Conservation (phyloP, 345 rosid species). For the Barbarea vulgaris region DNA sequence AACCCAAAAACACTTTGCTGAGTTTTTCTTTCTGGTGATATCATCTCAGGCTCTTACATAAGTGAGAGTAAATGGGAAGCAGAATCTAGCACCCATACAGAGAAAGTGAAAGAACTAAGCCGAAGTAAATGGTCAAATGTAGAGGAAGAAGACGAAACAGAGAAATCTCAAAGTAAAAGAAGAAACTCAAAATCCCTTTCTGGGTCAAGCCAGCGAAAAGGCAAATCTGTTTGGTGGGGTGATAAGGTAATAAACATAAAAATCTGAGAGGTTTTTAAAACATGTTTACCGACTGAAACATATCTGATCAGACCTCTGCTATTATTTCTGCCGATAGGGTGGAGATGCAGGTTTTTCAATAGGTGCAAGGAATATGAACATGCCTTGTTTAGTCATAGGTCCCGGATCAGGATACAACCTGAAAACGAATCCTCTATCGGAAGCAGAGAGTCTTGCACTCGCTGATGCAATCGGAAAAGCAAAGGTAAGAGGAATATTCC, state of each 20-base stretch:
- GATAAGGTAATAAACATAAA: slow-evolving; percentile 64
- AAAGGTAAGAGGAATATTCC: slow-evolving; percentile 61
- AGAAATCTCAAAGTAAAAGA: slow-evolving; percentile 42
- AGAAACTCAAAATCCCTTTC: slow-evolving; percentile 52
- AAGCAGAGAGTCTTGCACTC: slow-evolving; percentile 43
- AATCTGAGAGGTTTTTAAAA: background rate
- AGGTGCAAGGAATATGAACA: slow-evolving; percentile 63
- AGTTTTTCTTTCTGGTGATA: slow-evolving; percentile 1
- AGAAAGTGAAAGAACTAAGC: slow-evolving; percentile 63
- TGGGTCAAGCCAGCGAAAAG: slow-evolving; percentile 53
- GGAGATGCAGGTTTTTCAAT: slow-evolving; percentile 79
- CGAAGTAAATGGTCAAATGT: slow-evolving; percentile 88
- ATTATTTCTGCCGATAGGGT: slow-evolving; percentile 42
- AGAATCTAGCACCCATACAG: slow-evolving; percentile 49
- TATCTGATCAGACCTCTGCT: slow-evolving; percentile 5
- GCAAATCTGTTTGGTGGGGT: slow-evolving; percentile 85
- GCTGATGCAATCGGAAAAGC: slow-evolving; percentile 46
- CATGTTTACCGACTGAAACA: background rate
- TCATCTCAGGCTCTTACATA: slow-evolving; percentile 40
- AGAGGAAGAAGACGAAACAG: slow-evolving; percentile 61
- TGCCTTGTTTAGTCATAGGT: slow-evolving; percentile 73
- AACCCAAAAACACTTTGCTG: background rate
- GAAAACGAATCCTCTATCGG: slow-evolving; percentile 73
- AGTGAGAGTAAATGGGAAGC: slow-evolving; percentile 52
- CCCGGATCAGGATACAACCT: slow-evolving; percentile 90